Percentiles rank a stretch among this genome's conserved stretches.
Conservation (phyloP, 306 rosid genomes). For the Fagus sylvatica region DNA sequence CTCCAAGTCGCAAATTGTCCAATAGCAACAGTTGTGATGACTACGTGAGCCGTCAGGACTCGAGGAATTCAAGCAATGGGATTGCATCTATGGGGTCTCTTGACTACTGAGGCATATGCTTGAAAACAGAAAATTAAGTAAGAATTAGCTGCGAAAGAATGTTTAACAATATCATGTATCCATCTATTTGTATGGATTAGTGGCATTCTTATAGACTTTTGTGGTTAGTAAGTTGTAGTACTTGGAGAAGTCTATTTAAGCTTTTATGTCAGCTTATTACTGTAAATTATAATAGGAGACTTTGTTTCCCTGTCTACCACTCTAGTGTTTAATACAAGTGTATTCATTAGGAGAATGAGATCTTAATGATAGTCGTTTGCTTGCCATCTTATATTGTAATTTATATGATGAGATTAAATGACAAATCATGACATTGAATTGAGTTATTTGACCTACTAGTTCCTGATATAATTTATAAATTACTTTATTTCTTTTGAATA, state of each 20-base stretch:
- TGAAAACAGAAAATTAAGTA: conserved; percentile 3
- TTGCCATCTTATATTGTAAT: conserved; percentile 33
- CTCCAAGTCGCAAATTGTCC: conserved; percentile 39
- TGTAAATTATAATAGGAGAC: conserved; percentile 61
- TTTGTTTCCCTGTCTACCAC: conserved; percentile 35
- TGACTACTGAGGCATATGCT: conserved; percentile 41
- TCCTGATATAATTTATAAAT: too few species aligned
- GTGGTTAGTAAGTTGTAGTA: conserved; percentile 37
- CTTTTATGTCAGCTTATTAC: conserved; percentile 47
- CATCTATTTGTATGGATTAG: conserved; percentile 27
- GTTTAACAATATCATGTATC: conserved; percentile 24
- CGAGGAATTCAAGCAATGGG: conserved; percentile 57
- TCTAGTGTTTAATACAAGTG: conserved; percentile 23
- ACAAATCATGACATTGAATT: conserved; percentile 11
- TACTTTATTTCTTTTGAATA: too few species aligned
- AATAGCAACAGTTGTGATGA: conserved; percentile 46
- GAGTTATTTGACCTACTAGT: too few species aligned
- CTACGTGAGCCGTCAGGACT: conserved; percentile 43
- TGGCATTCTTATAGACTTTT: conserved; percentile 40
- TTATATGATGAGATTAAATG: conserved; percentile 14
- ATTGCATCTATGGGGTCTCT: conserved; percentile 57
- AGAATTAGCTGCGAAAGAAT: conserved; percentile 28
- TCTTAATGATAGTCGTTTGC: conserved; percentile 20
- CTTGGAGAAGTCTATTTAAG: conserved; percentile 34
- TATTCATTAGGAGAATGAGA: conserved; percentile 24